phyloP scores from a whole-genome alignment of 2,329 filamentous ascomycete species.

The Fusarium heterosporum region DNA sequence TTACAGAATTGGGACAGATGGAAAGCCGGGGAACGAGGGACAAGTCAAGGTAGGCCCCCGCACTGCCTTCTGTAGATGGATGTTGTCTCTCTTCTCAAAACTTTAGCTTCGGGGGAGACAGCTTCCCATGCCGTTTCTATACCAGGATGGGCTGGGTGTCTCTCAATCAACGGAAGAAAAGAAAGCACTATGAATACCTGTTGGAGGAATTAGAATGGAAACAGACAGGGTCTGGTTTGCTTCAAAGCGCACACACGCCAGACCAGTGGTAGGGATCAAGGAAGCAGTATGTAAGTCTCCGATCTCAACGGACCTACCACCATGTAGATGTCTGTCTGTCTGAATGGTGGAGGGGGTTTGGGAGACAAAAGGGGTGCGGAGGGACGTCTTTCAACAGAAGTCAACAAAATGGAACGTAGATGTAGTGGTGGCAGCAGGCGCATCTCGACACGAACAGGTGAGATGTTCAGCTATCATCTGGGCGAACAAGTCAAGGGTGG shows the following conservation, averaged over 20 bases:
- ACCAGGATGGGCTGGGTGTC: constrained; percentile 41
- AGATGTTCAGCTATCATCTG: constrained; percentile 40
- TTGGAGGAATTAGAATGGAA: constrained; percentile 41
- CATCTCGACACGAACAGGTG: constrained; percentile 43
- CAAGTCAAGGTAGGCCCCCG: constrained; percentile 40
- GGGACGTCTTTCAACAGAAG: constrained; percentile 21
- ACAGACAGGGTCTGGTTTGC: constrained; percentile 38
- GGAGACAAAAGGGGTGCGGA: constrained; percentile 22
- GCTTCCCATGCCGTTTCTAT: constrained; percentile 38
- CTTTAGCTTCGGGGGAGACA: constrained; percentile 39
- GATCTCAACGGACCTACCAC: constrained; percentile 38
- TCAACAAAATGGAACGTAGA: constrained; percentile 29
- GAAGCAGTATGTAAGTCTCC: constrained; percentile 38
- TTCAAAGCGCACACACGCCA: constrained; percentile 39
- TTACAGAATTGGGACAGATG: constrained; percentile 42
- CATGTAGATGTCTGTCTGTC: constrained; percentile 23
- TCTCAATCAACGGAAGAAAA: constrained; percentile 40
- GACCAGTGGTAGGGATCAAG: constrained; percentile 44
- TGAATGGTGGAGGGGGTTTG: constrained; percentile 28
- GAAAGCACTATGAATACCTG: constrained; percentile 30
- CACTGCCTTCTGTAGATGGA: constrained; percentile 33
- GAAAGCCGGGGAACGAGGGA: constrained; percentile 40
- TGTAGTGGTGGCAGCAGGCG: constrained; percentile 30
- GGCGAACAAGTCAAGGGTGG: constrained; percentile 30
- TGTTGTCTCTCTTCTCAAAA: constrained; percentile 47